These are phyloP conservation scores for Aspergillus aculeatus DNA, from an alignment of 2,329 filamentous ascomycete genomes.

Conservation along the genomic window DNA sequence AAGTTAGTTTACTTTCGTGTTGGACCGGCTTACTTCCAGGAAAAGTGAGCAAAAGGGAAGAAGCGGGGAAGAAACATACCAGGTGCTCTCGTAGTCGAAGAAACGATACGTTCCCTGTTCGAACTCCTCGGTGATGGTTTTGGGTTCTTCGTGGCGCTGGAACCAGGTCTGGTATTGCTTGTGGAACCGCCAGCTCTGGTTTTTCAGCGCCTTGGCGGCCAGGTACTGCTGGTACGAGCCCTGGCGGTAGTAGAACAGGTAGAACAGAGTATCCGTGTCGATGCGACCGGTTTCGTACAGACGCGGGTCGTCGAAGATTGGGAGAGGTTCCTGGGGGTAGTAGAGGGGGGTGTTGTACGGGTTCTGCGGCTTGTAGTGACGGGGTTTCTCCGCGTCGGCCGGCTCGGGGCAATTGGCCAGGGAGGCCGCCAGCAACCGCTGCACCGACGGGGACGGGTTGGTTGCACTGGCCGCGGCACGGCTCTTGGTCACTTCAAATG, in stretches of 20 bases:
- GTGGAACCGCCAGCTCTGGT: slow-evolving; percentile 98
- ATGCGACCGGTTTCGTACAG: slow-evolving; percentile 75
- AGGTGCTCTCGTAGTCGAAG: slow-evolving; percentile 99
- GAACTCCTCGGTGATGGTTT: slow-evolving; percentile 97
- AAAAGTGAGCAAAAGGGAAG: slow-evolving; percentile 22
- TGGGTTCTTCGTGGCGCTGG: slow-evolving; percentile 95
- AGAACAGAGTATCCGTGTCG: slow-evolving; percentile 94
- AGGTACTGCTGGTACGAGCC: slow-evolving; percentile 94
- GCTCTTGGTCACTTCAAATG: slow-evolving; percentile 80
- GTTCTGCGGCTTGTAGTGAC: slow-evolving; percentile 79
- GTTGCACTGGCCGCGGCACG: slow-evolving; percentile 53
- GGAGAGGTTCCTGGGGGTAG: slow-evolving; percentile 88
- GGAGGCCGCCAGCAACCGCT: slow-evolving; percentile 73
- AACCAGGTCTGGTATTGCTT: slow-evolving; percentile 99
- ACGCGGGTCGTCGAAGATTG: slow-evolving; percentile 86
- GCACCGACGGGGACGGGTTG: slow-evolving; percentile 62
- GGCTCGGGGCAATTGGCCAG: slow-evolving; percentile 71
- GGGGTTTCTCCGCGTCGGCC: slow-evolving; percentile 75
- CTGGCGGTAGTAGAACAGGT: slow-evolving; percentile 98
- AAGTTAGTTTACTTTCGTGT: slow-evolving; percentile 13
- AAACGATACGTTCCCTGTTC: slow-evolving; percentile 99
- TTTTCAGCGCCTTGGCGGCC: slow-evolving; percentile 93
- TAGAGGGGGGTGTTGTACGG: slow-evolving; percentile 76
- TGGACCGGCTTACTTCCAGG: slow-evolving; percentile 10
- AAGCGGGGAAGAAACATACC: slow-evolving; percentile 57